Evolutionary conservation across 306 rosid genomes (phyloP).

Genomic region (Nissolia schottii): DNA sequence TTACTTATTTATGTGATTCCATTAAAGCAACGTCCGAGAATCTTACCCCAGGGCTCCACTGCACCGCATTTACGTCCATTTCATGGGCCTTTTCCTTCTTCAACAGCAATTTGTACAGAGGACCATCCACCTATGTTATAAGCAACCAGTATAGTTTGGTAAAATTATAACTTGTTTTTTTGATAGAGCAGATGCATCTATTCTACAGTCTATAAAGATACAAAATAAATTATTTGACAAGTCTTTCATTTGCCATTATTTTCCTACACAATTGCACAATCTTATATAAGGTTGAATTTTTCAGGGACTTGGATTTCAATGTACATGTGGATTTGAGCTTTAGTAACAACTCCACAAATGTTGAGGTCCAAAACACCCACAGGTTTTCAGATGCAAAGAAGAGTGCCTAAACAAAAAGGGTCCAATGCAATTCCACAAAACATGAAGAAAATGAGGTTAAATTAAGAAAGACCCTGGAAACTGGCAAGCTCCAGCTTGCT

Average conservation of each 20-base stretch:
- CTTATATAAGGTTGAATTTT: slow-evolving; percentile 25
- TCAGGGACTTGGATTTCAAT: slow-evolving; percentile 34
- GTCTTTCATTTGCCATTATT: slow-evolving; percentile 6
- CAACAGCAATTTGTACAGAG: slow-evolving; percentile 59
- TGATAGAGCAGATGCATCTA: slow-evolving; percentile 23
- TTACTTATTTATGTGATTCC: slow-evolving; percentile 10
- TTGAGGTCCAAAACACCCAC: slow-evolving; percentile 23
- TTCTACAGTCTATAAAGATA: background rate
- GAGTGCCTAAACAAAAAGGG: slow-evolving; percentile 24
- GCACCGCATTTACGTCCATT: slow-evolving; percentile 79
- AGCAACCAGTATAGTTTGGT: slow-evolving; percentile 5
- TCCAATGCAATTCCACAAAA: slow-evolving; percentile 16
- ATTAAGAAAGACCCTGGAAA: slow-evolving; percentile 6
- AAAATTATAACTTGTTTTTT: background rate
- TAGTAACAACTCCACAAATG: slow-evolving; percentile 29
- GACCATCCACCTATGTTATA: slow-evolving; percentile 52
- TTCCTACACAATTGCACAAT: slow-evolving; percentile 8
- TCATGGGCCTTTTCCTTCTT: slow-evolving; percentile 79
- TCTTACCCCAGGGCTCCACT: slow-evolving; percentile 92
- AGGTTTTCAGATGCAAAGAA: slow-evolving; percentile 24
- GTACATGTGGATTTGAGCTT: slow-evolving; percentile 23
- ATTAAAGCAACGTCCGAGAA: slow-evolving; percentile 21
- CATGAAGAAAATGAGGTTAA: slow-evolving; percentile 21
- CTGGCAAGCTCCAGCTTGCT: slow-evolving; percentile 4
- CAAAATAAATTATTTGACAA: background rate